Conservation (phyloP, 148 eudicot species). For the Pouteria glomerata region DNA sequence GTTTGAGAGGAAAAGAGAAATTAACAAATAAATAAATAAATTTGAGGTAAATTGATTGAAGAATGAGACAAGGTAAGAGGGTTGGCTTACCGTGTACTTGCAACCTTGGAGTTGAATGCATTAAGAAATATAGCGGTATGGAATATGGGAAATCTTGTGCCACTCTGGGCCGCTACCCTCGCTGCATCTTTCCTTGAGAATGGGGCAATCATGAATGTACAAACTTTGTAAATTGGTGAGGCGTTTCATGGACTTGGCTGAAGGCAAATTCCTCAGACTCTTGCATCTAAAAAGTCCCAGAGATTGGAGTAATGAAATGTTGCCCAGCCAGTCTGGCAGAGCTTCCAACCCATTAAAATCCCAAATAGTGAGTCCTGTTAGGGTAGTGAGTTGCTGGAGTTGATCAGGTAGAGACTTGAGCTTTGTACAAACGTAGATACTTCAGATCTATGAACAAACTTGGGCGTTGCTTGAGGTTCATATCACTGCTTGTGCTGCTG, state of each 20-base stretch:
- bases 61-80: too few species aligned
- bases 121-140: too few species aligned
- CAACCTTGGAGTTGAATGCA: too few species aligned
- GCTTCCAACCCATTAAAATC: slow-evolving; percentile 7
- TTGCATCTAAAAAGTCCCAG: neutral
- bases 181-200: neutral
- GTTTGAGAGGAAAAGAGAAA: too few species aligned
- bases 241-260: neutral
- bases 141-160: too few species aligned
- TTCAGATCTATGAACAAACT: neutral
- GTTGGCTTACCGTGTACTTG: too few species aligned
- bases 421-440: neutral
- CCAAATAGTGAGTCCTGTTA: neutral
- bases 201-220: neutral
- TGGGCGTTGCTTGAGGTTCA: too few species aligned
- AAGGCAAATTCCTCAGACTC: slow-evolving; percentile 1
- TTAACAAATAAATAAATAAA: too few species aligned
- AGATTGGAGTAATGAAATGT: neutral
- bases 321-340: slow-evolving; percentile 16
- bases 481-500: too few species aligned
- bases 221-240: slow-evolving; percentile 3
- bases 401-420: too few species aligned
- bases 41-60: too few species aligned
- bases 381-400: slow-evolving; percentile 4
- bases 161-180: neutral